Evolutionary conservation across 495 filamentous ascomycete genomes (phyloP).

Genomic region (Talaromyces stipitatus): DNA sequence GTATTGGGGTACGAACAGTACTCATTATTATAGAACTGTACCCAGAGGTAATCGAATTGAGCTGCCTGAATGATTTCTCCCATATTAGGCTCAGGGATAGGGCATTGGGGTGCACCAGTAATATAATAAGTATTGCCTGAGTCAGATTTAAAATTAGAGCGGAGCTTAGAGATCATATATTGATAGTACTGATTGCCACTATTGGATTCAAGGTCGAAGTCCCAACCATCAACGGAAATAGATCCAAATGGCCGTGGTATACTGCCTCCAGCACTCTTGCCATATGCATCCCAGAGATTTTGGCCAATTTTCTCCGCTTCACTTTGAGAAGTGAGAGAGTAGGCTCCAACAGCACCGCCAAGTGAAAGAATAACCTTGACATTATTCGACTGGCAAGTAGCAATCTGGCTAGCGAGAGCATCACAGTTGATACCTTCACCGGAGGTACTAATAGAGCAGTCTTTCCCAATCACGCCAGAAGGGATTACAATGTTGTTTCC

Average conservation of each 20-base stretch:
- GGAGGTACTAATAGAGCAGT: slow-evolving; percentile 12
- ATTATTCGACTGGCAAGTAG: slow-evolving; percentile 45
- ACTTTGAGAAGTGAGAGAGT: slow-evolving; percentile 27
- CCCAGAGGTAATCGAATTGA: slow-evolving; percentile 29
- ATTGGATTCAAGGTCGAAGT: slow-evolving; percentile 37
- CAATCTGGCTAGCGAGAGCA: slow-evolving; percentile 34
- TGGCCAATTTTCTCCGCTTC: slow-evolving; percentile 39
- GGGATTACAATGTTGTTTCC: slow-evolving; percentile 19
- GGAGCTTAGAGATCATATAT: slow-evolving; percentile 37
- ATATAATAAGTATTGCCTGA: slow-evolving; percentile 43
- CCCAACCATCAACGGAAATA: slow-evolving; percentile 51
- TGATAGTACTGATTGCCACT: slow-evolving; percentile 28
- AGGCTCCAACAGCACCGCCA: slow-evolving; percentile 33
- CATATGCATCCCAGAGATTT: slow-evolving; percentile 49
- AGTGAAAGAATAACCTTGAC: slow-evolving; percentile 43
- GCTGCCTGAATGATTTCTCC: slow-evolving; percentile 22
- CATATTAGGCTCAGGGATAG: slow-evolving; percentile 46
- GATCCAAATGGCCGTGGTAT: slow-evolving; percentile 43
- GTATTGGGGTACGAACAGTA: slow-evolving; percentile 16
- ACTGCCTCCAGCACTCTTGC: slow-evolving; percentile 23
- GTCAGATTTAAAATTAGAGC: slow-evolving; percentile 32
- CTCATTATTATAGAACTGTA: slow-evolving; percentile 40
- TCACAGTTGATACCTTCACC: slow-evolving; percentile 22
- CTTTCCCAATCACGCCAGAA: slow-evolving; percentile 18
- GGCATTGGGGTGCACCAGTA: slow-evolving; percentile 50